phyloP scores from a whole-genome alignment of 768 basidiomycete genomes.

The Clavulina sp. region DNA sequence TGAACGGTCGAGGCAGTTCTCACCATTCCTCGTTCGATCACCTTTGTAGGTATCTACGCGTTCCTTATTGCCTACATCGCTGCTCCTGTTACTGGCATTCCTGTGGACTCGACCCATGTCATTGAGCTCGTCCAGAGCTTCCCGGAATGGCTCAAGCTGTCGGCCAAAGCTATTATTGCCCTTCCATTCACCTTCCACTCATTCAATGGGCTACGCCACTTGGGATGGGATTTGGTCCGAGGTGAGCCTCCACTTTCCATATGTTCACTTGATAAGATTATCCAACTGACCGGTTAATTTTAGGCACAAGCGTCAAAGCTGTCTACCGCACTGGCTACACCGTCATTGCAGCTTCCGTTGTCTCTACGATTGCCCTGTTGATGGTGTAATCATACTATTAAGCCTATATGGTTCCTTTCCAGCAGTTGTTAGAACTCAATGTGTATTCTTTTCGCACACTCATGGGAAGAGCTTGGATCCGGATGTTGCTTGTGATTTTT shows the following conservation, averaged over 20 bases:
- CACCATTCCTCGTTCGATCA: conserved; percentile 1
- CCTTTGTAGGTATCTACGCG: conserved; percentile 57
- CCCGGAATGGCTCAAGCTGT: conserved; percentile 60
- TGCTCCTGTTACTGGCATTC: conserved; percentile 41
- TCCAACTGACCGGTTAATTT: background rate
- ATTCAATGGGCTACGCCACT: conserved; percentile 78
- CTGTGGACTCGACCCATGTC: conserved; percentile 63
- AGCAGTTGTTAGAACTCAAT: background rate
- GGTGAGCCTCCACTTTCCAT: conserved; percentile 35
- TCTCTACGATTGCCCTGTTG: conserved; percentile 57
- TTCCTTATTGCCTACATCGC: conserved; percentile 75
- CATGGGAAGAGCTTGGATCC: background rate
- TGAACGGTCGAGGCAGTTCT: no score
- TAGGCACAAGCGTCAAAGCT: conserved; percentile 67
- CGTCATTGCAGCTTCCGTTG: conserved; percentile 60
- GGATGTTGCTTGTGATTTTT: background rate
- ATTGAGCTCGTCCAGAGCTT: conserved; percentile 51
- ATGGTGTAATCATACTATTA: conserved; percentile 21
- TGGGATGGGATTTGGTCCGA: conserved; percentile 77
- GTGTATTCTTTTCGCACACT: background rate
- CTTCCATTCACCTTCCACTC: conserved; percentile 83
- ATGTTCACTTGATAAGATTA: background rate
- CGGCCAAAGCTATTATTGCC: conserved; percentile 63
- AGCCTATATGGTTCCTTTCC: background rate
- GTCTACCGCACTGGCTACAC: conserved; percentile 69